A percentile compares a stretch with the other conserved stretches of the same genome.
Conservation (phyloP, 139 green algal genomes). For the Chlorella sorokiniana region DNA sequence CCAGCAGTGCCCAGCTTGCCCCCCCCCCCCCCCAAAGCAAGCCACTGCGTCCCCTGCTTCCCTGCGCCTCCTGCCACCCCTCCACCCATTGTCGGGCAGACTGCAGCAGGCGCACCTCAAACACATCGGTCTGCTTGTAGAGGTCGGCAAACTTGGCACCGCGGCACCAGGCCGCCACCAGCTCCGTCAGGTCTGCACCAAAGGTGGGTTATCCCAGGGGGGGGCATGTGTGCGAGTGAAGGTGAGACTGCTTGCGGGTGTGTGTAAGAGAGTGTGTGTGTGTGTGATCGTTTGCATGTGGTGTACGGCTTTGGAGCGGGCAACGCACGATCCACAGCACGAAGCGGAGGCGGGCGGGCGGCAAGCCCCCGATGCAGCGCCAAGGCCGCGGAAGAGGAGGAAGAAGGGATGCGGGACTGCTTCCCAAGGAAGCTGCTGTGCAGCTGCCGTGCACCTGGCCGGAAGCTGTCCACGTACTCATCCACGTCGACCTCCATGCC, state of each 20-base stretch:
- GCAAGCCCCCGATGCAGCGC: not conserved
- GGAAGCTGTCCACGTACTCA: conserved; percentile 75
- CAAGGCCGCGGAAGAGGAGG: not conserved
- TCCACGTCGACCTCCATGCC: conserved; percentile 63
- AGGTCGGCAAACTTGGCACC: conserved; percentile 70
- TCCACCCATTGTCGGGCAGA: not conserved
- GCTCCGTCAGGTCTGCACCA: conserved; percentile 73
- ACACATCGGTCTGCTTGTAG: conserved; percentile 60
- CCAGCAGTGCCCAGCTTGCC: not conserved
- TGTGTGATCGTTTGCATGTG: no score
- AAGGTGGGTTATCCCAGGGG: no score
- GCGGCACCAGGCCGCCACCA: conserved; percentile 62
- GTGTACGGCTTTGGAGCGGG: no score
- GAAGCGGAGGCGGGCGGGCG: no score
- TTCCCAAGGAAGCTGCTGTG: not conserved
- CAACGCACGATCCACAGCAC: no score
- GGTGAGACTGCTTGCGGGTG: not conserved
- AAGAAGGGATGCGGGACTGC: not conserved
- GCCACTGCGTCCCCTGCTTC: not conserved
- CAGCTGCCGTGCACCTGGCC: conserved; percentile 25
- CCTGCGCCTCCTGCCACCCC: not conserved
- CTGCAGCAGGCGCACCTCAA: conserved; percentile 54
- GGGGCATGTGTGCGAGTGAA: not conserved
- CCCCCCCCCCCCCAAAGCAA: not conserved
- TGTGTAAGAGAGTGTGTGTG: not conserved